Conservation (phyloP, 169 alveolate species). For the Cyclospora cayetanensis region DNA sequence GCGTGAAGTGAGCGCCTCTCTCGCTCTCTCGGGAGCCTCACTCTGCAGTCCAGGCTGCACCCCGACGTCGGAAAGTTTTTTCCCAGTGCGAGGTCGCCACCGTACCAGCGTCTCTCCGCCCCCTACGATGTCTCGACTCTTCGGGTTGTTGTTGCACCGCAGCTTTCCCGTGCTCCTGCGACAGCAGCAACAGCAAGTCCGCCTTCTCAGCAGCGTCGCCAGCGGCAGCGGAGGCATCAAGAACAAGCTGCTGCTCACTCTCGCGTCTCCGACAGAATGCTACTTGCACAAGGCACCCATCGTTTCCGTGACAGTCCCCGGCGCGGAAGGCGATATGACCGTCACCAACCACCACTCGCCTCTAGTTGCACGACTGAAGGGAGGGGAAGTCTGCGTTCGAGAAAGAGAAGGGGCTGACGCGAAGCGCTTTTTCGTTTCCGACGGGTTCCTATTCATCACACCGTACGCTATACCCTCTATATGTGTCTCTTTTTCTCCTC, state of each 20-base stretch:
- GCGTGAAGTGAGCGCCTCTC: too few relatives aligned
- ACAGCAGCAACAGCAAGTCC: neutral
- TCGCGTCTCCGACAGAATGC: constrained; percentile 76
- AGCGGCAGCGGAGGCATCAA: neutral
- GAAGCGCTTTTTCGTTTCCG: constrained; percentile 54
- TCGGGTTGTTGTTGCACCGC: neutral
- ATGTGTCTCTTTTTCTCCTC: neutral
- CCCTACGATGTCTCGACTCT: neutral
- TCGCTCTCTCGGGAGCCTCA: too few relatives aligned
- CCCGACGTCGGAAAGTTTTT: too few relatives aligned
- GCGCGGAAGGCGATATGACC: constrained; percentile 77
- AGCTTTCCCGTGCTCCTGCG: too few relatives aligned
- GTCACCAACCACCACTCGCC: constrained; percentile 78
- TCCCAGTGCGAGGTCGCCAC: too few relatives aligned
- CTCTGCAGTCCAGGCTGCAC: too few relatives aligned
- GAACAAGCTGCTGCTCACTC: constrained; percentile 76
- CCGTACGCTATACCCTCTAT: neutral
- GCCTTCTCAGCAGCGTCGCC: neutral
- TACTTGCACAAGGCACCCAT: constrained; percentile 73
- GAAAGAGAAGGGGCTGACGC: constrained; percentile 61
- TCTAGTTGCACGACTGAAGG: constrained; percentile 74
- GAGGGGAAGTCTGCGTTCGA: constrained; percentile 75
- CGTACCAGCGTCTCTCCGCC: too few relatives aligned
- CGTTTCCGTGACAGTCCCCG: constrained; percentile 75
- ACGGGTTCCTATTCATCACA: constrained; percentile 77